These are phyloP conservation scores for Rhodomyrtus psidioides DNA, from an alignment of 441 rosid genomes.

Conservation along the genomic window DNA sequence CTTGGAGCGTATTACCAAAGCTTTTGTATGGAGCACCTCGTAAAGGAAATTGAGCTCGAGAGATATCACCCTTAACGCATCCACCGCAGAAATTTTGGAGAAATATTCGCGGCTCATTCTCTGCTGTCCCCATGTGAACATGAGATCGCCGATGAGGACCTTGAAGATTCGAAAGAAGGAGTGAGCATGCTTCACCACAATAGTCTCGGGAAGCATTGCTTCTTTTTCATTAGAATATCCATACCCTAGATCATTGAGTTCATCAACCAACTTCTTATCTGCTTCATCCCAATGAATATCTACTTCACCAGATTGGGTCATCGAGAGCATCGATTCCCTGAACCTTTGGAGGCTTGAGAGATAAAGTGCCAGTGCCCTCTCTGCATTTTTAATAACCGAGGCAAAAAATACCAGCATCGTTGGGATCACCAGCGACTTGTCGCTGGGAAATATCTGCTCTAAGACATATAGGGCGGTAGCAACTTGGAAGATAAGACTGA, in stretches of 20 bases:
- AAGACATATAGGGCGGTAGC: neutral
- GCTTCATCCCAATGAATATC: no score
- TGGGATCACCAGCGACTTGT: neutral
- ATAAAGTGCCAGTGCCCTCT: neutral
- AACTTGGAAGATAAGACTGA: neutral
- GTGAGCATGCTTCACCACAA: neutral
- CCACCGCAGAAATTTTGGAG: rapidly evolving
- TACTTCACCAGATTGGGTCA: no score
- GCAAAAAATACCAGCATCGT: neutral
- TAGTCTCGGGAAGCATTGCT: neutral
- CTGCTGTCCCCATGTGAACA: rapidly evolving
- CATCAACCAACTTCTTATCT: neutral
- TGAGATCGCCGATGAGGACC: neutral
- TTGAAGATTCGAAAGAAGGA: neutral
- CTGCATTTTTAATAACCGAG: neutral
- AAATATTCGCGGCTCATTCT: neutral
- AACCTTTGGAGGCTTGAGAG: neutral
- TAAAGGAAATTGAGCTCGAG: rapidly evolving
- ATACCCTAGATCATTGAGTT: rapidly evolving
- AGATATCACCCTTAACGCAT: neutral
- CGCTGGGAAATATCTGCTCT: neutral
- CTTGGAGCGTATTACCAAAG: neutral
- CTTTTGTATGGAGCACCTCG: neutral
- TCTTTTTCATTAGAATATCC: rapidly evolving
- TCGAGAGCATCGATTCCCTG: neutral